Percentiles rank a stretch among this genome's conserved stretches.
Evolutionary conservation across 73 alveolate species (phyloP).

Genomic region (Paramecium sonneborni): DNA sequence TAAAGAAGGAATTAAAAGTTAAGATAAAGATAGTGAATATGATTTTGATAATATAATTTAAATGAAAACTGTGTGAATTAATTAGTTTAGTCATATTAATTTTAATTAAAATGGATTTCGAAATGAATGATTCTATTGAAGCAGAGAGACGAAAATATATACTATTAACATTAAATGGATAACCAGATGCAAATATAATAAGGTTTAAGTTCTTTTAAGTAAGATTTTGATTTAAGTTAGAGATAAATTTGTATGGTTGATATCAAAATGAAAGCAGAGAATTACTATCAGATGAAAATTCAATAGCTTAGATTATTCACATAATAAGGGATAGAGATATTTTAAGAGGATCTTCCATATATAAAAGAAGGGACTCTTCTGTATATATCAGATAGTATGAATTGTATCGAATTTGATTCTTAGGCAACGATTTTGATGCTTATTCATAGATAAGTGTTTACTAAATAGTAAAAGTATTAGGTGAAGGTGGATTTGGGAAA

Average conservation of each 20-base stretch:
- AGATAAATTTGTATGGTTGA: background rate
- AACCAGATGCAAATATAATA: background rate
- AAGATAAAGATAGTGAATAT: too few relatives aligned
- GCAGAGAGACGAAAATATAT: background rate
- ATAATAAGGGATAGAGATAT: slow-evolving; percentile 60
- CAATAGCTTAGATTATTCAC: slow-evolving; percentile 52
- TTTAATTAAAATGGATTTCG: background rate
- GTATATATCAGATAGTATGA: slow-evolving; percentile 21
- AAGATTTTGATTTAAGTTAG: background rate
- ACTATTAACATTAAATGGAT: background rate
- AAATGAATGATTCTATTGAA: background rate
- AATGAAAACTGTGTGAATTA: too few relatives aligned
- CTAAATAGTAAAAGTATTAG: slow-evolving; percentile 81
- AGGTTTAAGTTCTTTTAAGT: background rate
- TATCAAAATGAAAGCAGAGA: background rate
- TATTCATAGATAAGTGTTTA: slow-evolving; percentile 60
- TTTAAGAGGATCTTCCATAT: slow-evolving; percentile 58
- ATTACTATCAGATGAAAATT: background rate
- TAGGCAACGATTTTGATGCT: slow-evolving; percentile 54
- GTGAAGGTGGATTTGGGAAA: slow-evolving; percentile 98
- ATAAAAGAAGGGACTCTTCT: slow-evolving; percentile 23
- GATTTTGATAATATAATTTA: too few relatives aligned
- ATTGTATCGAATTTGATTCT: background rate
- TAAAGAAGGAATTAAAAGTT: slow-evolving; percentile 30
- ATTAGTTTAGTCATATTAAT: too few relatives aligned